phyloP scores from a whole-genome alignment of 2,329 filamentous ascomycete genomes.

The Delphinella strobiligena region DNA sequence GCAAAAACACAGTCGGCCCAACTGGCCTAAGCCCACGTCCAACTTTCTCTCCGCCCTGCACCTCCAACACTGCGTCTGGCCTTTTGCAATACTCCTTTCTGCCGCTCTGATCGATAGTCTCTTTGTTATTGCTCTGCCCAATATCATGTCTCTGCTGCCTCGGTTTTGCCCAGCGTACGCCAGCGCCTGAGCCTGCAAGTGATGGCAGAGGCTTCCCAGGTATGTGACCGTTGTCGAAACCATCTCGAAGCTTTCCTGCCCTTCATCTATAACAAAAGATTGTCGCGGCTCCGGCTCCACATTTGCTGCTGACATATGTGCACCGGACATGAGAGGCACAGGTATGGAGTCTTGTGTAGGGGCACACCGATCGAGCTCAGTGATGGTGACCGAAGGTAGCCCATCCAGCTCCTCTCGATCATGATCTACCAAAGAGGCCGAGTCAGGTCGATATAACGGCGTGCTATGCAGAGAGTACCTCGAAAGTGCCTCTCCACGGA shows the following conservation, averaged over 20 bases:
- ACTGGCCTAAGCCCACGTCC: background rate
- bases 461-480: conserved; percentile 17
- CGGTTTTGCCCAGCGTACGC: background rate
- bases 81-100: background rate
- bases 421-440: conserved; percentile 12
- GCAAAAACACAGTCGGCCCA: background rate
- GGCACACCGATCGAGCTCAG: background rate
- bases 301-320: too few relatives aligned
- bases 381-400: too few relatives aligned
- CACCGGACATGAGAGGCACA: too few relatives aligned
- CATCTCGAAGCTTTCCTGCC: background rate
- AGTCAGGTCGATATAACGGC: conserved; percentile 13
- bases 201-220: background rate
- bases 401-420: conserved; percentile 3
- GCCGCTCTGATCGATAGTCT: background rate
- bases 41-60: background rate
- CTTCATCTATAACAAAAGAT: too few relatives aligned
- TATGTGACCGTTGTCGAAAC: background rate
- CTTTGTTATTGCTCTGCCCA: background rate
- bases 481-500: conserved; percentile 14
- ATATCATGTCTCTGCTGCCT: too few relatives aligned
- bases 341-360: background rate
- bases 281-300: too few relatives aligned
- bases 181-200: background rate
- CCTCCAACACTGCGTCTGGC: background rate